These are phyloP conservation scores for Coemansia sp. DNA, from an alignment of 192 early-diverging fungal species.

Conservation along the genomic window DNA sequence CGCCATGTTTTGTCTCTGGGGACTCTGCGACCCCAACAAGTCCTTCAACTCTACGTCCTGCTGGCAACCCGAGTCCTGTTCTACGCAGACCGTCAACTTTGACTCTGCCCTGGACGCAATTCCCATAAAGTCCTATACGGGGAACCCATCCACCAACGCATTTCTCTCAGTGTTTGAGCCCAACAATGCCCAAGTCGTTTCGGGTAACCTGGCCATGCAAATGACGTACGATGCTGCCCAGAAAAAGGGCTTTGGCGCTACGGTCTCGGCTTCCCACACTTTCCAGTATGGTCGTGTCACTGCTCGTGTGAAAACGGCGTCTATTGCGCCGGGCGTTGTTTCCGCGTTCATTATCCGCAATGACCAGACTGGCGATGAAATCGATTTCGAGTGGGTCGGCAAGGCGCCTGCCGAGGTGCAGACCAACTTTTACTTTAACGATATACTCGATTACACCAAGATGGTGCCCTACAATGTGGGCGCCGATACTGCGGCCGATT, in stretches of 20 bases:
- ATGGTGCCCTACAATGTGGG: slow-evolving; percentile 36
- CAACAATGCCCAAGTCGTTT: slow-evolving; percentile 13
- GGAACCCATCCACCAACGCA: slow-evolving; percentile 37
- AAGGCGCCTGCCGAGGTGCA: slow-evolving; percentile 52
- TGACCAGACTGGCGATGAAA: slow-evolving; percentile 59
- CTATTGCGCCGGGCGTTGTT: slow-evolving; percentile 55
- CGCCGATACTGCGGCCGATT: slow-evolving; percentile 44
- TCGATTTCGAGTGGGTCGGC: slow-evolving; percentile 72
- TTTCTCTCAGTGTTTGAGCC: slow-evolving; percentile 53
- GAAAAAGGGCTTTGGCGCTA: slow-evolving; percentile 60
- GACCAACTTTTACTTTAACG: slow-evolving; percentile 64
- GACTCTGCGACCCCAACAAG: slow-evolving; percentile 39
- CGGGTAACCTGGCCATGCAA: slow-evolving; percentile 27
- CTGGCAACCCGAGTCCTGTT: slow-evolving; percentile 42
- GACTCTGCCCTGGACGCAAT: slow-evolving; percentile 27
- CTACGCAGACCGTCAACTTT: slow-evolving; percentile 29
- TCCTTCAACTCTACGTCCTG: slow-evolving; percentile 49
- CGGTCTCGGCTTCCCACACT: slow-evolving; percentile 38
- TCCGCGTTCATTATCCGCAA: slow-evolving; percentile 56
- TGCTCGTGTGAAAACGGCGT: slow-evolving; percentile 58
- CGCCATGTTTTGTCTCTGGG: slow-evolving; percentile 48
- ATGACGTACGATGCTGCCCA: slow-evolving; percentile 41
- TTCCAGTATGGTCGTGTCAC: slow-evolving; percentile 61
- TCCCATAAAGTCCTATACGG: slow-evolving; percentile 21
- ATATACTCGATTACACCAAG: slow-evolving; percentile 56